Evolutionary conservation across 352 stramenopile species (phyloP), one percentile per base, ranked within the genome.

Genomic region (Plasmopara muralis): DNA sequence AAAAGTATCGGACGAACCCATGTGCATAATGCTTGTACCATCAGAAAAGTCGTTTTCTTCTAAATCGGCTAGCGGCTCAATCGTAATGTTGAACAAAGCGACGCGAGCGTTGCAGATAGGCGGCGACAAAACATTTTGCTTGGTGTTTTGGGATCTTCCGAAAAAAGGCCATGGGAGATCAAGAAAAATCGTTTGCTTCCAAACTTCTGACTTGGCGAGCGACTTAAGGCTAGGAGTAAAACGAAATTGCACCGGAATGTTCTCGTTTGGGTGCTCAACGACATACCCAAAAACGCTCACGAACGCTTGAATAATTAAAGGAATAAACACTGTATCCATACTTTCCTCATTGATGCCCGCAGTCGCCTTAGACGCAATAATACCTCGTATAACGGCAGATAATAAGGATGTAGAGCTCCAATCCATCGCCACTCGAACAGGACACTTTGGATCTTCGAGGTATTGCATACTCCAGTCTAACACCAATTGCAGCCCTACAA

Each of bases 41-140:
- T 9, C 35, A 28, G 38, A 29, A 0, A n/a, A 9, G 12, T 59
- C 43, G 41, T 62, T 56, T 28, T 50, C 53, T 6, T 64, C 35
- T 0, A 55, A 45, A 0, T 70, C 52, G 12, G 16, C 16, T 5
- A 59, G 49, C 8, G 68, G 66, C n/a, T 84, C 73, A 15, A 85
- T 67, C 3, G 76, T 82, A 51, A 83, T 69, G 41, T 75, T 71
- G 52, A 87, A 87, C 7, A 87, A 64, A 13, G 74, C 66, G 4
- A 87, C 58, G 0, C 31, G 50, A 16, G 56, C 55, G 9, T 78
- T 65, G 13, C 14, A 41, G 5, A 75, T 35, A 2, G 58, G 62
- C 10, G 50, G 44, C 16, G 43, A 46, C 8, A 68, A n/a, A 18
- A 4, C 15, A 4, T 29, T 55, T 4, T 41, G 57, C 29, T 60